Base-by-base conservation (phyloP, 2,329 filamentous ascomycete species). In the Leptographium radiaticola region DNA sequence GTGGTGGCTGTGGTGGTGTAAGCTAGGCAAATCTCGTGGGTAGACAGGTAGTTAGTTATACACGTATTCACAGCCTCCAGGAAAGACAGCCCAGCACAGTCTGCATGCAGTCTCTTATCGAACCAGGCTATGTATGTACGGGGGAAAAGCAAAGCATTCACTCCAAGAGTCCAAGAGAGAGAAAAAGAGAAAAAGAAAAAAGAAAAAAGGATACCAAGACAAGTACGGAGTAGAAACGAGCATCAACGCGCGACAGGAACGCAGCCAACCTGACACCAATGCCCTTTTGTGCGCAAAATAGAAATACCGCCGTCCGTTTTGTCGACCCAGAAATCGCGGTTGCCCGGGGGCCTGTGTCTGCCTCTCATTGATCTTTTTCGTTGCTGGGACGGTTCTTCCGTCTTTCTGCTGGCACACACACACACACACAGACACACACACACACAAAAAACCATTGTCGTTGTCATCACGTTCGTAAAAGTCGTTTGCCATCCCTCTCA, bases 291-390 rank as follows among this genome's bases (percentile, higher is more conserved):
- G 34, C 18, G 30, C 44, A 50, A 39, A 34, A 30, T n/a, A 36
- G 25, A 49, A 45, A 54, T 38, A 33, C 33, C 40, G 43, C 50
- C 50, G 42, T 36, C 43, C 50, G 20, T 18, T 46, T 52, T 52
- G 46, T 42, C 46, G 33, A 43, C 39, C 50, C 33, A 46, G 42
- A 42, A 33, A 12, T 34, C 42, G 2, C 20, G 55, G 53, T 57
- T 57, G 55, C 53, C 55, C 55, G 51, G 31, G 53, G 48, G 51
- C 30, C 44, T 20, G 31, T 39, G 36, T 36, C 44, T 48, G 36
- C 38, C 30, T 50, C 34, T 39, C 40, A 12, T 16, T 51, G 18
- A 34, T 36, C 12, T 43, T 38, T 16, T 40, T 15, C 30, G 16
- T 38, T 40, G 30, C 31, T 18, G 36, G 33, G 12, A 39, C 10